Percentiles rank a stretch among this genome's conserved stretches.
Evolutionary conservation across 768 basidiomycete species (phyloP).

Genomic region (Leccinum arenicola): DNA sequence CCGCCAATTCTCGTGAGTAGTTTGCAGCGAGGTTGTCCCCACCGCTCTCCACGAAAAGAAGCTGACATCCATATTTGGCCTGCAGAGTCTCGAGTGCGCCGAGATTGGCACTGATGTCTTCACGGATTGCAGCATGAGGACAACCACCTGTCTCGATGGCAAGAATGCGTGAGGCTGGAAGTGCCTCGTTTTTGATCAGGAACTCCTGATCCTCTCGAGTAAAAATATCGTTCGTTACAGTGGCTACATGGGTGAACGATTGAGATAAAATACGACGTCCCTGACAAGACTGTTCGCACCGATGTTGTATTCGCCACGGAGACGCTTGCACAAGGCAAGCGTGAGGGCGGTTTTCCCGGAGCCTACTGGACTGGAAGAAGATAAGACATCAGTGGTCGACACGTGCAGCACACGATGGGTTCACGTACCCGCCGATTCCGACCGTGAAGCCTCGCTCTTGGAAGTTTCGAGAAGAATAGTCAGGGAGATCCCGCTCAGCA

Average conservation of each 20-base stretch:
- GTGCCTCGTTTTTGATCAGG: constrained; percentile 86
- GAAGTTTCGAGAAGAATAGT: constrained; percentile 81
- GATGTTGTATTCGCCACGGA: constrained; percentile 86
- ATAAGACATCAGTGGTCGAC: neutral
- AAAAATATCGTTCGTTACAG: constrained; percentile 99
- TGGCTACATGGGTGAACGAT: constrained; percentile 49
- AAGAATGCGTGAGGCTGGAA: constrained; percentile 80
- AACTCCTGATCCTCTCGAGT: constrained; percentile 98
- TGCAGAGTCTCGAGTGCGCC: constrained; percentile 94
- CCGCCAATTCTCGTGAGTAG: constrained; percentile 93
- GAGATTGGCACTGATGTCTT: constrained; percentile 97
- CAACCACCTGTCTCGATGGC: constrained; percentile 99
- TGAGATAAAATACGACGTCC: constrained; percentile 6
- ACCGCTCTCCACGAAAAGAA: constrained; percentile 94
- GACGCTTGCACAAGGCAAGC: constrained; percentile 78
- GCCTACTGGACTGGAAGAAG: constrained; percentile 78
- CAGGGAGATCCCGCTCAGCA: constrained; percentile 87
- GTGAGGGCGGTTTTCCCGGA: constrained; percentile 97
- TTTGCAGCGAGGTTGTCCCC: constrained; percentile 98
- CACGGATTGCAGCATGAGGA: constrained; percentile 96
- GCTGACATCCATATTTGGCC: constrained; percentile 83
- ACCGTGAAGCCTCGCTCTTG: constrained; percentile 93
- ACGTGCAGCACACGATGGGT: neutral
- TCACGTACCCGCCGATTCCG: constrained; percentile 91
- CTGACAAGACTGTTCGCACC: constrained; percentile 46